A percentile compares a stretch with the other conserved stretches of the same genome.
Evolutionary conservation across 2,329 filamentous ascomycete genomes (phyloP).

Genomic region (Penicillium thymicola): DNA sequence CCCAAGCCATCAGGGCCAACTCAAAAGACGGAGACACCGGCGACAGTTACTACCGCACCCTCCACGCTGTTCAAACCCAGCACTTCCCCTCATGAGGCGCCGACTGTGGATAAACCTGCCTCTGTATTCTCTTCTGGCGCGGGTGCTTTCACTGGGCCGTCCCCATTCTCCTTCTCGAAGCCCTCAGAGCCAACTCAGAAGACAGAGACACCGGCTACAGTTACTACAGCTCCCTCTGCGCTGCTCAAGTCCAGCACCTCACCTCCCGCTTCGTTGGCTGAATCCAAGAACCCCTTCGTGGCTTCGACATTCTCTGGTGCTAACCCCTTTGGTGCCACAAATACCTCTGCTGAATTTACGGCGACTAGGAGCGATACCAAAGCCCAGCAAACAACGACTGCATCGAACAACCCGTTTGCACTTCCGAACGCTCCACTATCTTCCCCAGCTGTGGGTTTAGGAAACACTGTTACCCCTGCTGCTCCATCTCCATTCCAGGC

Average conservation of each 20-base stretch:
- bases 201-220: not conserved
- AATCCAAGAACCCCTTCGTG: not conserved
- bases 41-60: not conserved
- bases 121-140: not conserved
- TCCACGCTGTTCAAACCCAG: not conserved
- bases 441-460: not conserved
- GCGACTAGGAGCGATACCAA: not conserved
- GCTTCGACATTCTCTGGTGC: not conserved
- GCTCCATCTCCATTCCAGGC: not conserved
- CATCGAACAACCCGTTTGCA: not conserved
- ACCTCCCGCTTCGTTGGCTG: not conserved
- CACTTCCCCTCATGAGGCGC: not conserved
- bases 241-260: not conserved
- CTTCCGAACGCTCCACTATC: not conserved
- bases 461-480: not conserved
- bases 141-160: not conserved
- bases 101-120: not conserved
- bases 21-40: not conserved
- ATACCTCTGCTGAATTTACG: not conserved
- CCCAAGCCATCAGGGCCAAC: not conserved
- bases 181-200: not conserved
- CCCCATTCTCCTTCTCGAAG: constrained; percentile 3
- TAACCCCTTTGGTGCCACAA: not conserved
- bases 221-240: not conserved
- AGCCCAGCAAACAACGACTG: not conserved